A percentile compares a stretch with the other conserved stretches of the same genome.
phyloP scores from a whole-genome alignment of 805 yeast genomes.

The Millerago galiae region DNA sequence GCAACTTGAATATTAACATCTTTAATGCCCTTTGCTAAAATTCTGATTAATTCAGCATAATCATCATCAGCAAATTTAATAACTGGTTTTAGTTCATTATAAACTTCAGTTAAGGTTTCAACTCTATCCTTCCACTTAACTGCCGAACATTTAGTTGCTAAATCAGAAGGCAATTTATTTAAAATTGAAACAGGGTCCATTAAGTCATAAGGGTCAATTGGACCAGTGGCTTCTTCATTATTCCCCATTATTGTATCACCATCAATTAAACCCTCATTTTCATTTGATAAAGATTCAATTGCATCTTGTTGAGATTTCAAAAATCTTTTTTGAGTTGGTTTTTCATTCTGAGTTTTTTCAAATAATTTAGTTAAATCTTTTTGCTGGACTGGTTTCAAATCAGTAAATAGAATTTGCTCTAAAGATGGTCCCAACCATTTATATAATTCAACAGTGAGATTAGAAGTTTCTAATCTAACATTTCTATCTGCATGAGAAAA shows the following conservation, averaged over 20 bases:
- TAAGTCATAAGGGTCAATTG: conserved; percentile 62
- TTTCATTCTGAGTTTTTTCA: conserved; percentile 38
- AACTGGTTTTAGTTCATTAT: conserved; percentile 37
- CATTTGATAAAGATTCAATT: conserved; percentile 18
- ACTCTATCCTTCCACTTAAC: conserved; percentile 89
- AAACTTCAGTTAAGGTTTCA: conserved; percentile 67
- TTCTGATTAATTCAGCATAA: conserved; percentile 54
- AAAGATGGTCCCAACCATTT: conserved; percentile 64
- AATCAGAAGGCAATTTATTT: conserved; percentile 57
- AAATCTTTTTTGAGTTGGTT: conserved; percentile 48
- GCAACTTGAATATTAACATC: conserved; percentile 91
- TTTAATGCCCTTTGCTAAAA: conserved; percentile 65
- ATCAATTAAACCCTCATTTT: conserved; percentile 12
- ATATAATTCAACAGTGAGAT: conserved; percentile 60
- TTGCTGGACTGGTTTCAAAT: conserved; percentile 87
- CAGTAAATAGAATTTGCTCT: conserved; percentile 53
- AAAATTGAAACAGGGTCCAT: conserved; percentile 65
- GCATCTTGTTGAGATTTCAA: conserved; percentile 48
- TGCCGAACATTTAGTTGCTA: conserved; percentile 48
- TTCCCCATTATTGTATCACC: conserved; percentile 22
- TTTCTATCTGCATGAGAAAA: conserved; percentile 83
- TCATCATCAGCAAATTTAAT: conserved; percentile 57
- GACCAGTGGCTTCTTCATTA: conserved; percentile 20
- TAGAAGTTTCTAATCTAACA: conserved; percentile 74
- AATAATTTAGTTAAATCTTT: conserved; percentile 72